phyloP scores from a whole-genome alignment of 371 early-diverging fungal genomes.

The Mucor piriformis region DNA sequence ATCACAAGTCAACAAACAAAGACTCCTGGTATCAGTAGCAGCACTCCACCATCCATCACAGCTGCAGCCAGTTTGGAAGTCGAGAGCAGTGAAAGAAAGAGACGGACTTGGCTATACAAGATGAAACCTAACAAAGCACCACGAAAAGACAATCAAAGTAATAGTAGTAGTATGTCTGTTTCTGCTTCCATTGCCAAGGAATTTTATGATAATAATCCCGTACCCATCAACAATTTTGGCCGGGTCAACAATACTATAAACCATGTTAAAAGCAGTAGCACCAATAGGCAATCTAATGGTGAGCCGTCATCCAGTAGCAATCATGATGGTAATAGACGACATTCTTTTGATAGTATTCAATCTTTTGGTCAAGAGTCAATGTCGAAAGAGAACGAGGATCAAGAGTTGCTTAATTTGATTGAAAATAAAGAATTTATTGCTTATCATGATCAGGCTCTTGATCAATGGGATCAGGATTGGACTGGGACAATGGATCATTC shows the following conservation, averaged over 20 bases:
- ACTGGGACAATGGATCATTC: too few species aligned
- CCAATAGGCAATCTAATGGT: too few species aligned
- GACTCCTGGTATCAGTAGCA: background rate
- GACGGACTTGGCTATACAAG: conserved; percentile 18
- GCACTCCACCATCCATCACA: background rate
- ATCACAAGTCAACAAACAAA: background rate
- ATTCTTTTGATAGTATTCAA: conserved; percentile 23
- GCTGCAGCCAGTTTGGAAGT: background rate
- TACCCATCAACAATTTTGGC: background rate
- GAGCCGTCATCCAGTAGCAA: background rate
- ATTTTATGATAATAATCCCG: background rate
- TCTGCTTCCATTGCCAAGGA: background rate
- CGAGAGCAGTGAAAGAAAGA: background rate
- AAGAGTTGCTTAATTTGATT: background rate
- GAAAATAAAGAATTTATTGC: background rate
- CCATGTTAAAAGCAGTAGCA: background rate
- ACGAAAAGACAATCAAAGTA: background rate
- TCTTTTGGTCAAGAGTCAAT: background rate
- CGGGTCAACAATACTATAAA: too few species aligned
- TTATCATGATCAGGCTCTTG: background rate
- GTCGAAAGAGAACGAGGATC: background rate
- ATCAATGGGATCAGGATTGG: background rate
- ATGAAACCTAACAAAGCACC: conserved; percentile 9
- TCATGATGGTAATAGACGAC: conserved; percentile 16
- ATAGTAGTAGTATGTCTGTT: background rate